phyloP scores from a whole-genome alignment of 768 basidiomycete species.

The Termitomyces heimii region DNA sequence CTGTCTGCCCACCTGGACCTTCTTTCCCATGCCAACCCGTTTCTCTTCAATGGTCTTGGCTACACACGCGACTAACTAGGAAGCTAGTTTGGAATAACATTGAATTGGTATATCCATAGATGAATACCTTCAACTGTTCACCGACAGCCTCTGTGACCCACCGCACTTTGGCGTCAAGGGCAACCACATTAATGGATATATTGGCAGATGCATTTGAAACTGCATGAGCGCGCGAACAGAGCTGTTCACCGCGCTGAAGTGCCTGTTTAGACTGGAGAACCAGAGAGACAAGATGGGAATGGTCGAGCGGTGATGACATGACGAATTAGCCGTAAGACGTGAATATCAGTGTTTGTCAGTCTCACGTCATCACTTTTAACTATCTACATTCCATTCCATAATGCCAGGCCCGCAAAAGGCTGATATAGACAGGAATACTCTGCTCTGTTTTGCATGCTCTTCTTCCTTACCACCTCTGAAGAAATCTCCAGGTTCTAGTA shows the following conservation, averaged over 20 bases:
- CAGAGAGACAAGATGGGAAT: conserved; percentile 66
- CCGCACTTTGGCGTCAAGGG: conserved; percentile 72
- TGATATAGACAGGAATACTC: conserved; percentile 19
- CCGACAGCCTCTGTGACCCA: conserved; percentile 73
- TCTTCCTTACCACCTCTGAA: conserved; percentile 43
- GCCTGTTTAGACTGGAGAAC: conserved; percentile 81
- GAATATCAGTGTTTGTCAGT: neutral
- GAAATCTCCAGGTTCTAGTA: conserved; percentile 5
- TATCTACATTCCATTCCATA: neutral
- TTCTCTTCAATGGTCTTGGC: conserved; percentile 74
- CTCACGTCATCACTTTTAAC: neutral
- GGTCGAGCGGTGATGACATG: conserved; percentile 28
- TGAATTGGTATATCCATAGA: neutral
- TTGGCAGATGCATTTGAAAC: conserved; percentile 64
- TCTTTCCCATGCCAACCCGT: conserved; percentile 50
- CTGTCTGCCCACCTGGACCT: conserved; percentile 47
- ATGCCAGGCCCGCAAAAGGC: neutral
- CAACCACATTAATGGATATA: conserved; percentile 63
- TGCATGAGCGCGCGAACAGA: conserved; percentile 62
- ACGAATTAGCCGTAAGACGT: neutral
- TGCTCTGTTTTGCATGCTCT: conserved; percentile 57
- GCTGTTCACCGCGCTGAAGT: conserved; percentile 68
- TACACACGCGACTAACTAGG: conserved; percentile 64
- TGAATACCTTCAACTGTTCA: conserved; percentile 67
- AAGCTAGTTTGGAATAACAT: neutral